Base-by-base conservation (phyloP, 192 early-diverging fungal genomes). In the Linnemannia exigua region DNA sequence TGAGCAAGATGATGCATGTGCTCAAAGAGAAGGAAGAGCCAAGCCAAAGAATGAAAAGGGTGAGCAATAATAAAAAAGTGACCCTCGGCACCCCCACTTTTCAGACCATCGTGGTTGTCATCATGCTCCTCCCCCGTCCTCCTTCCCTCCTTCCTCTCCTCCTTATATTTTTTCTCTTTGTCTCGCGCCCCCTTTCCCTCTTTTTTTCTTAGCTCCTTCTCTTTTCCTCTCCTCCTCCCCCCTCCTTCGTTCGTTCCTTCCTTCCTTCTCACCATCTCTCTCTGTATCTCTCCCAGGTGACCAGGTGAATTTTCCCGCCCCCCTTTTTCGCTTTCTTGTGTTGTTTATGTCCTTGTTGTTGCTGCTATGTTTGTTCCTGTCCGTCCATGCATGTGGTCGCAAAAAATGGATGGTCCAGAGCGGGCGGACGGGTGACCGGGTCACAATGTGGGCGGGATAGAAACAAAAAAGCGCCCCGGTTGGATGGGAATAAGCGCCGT, bases 231-330 rank as follows among this genome's bases (percentile, higher is more conserved):
- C 28, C 28, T 25, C 44, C 11, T 46, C 44, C 11, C 44, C 44
- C 44, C 44, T 46, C 44, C 4, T 8, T 46, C 44, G 6, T 12
- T 12, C 6, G 22, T 25, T 25, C 52, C 46, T 47, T 47, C 58
- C 28, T 28, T 15, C 58, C 28, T 28, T 25, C 58, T 31, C 58
- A 31, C 58, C 58, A 33, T 63, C 58, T 25, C 25, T 31, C 58
- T 41, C 14, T 51, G 28, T 48, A 17, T n/a, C 36, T 58, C 37
- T 44, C 67, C 66, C 75, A 76, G 75, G 75, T 76, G 75, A 76
- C 75, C 75, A 37, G 37, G 28, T 37, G 35, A 67, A 67, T 67
- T 76, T 76, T 67, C 75, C 75, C 74, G 74, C 54, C 75, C 75
- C 75, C 74, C 44, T 67, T 76, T 76, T 67, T 72, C 16, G n/a